Evolutionary conservation across 2,329 filamentous ascomycete species (phyloP).

Genomic region (Fusarium sp.): DNA sequence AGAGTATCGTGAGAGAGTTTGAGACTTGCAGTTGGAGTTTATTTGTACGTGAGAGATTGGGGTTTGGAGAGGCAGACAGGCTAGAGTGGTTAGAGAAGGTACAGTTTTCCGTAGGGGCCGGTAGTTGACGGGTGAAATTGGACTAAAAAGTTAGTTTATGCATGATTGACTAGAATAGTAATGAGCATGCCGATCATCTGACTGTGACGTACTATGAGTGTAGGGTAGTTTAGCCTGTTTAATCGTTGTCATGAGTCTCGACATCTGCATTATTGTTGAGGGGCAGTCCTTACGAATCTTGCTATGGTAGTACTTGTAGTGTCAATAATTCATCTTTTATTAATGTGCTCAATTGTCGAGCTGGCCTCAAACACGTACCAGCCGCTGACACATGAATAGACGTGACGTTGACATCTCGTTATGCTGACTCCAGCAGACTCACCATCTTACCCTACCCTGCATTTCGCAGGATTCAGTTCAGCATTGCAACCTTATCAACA

Average conservation of each 20-base stretch:
- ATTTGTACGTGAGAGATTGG: neutral
- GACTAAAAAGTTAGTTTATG: neutral
- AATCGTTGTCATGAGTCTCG: too few relatives aligned
- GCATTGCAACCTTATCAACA: neutral
- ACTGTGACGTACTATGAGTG: neutral
- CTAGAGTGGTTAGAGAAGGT: neutral
- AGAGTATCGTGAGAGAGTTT: neutral
- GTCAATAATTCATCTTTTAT: neutral
- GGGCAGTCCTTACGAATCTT: too few relatives aligned
- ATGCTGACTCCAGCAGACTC: neutral
- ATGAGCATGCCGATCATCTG: neutral
- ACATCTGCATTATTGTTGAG: too few relatives aligned
- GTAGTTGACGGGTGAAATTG: conserved; percentile 3
- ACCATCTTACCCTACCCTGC: neutral
- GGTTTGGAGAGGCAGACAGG: neutral
- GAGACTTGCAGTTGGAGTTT: neutral
- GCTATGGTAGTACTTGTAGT: too few relatives aligned
- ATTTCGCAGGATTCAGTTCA: neutral
- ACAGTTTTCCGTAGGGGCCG: neutral
- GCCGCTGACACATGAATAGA: too few relatives aligned
- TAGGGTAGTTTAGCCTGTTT: conserved; percentile 1
- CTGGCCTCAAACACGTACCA: neutral
- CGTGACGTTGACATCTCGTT: too few relatives aligned
- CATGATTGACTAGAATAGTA: neutral
- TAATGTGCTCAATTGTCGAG: rapidly evolving